phyloP scores from a whole-genome alignment of 2,329 filamentous ascomycete species.

The Dendryphion nanum region DNA sequence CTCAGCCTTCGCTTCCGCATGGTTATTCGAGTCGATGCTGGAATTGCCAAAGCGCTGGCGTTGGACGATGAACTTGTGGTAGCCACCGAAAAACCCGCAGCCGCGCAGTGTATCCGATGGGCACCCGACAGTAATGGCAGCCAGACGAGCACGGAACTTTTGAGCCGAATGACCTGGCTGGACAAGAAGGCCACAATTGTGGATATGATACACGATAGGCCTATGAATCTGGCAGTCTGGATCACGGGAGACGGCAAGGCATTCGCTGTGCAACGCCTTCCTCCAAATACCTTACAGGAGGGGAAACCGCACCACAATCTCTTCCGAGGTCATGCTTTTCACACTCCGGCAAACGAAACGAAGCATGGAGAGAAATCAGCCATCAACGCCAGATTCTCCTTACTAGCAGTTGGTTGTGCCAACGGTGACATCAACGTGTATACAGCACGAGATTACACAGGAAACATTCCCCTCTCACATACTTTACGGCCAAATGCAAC shows the following conservation, averaged over 20 bases:
- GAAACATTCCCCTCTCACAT: conserved; percentile 88
- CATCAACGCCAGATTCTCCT: conserved; percentile 91
- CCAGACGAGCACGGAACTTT: conserved; percentile 86
- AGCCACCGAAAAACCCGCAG: conserved; percentile 84
- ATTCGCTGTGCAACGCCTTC: conserved; percentile 80
- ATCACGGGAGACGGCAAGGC: conserved; percentile 82
- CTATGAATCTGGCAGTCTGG: conserved; percentile 96
- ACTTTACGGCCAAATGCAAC: conserved; percentile 70
- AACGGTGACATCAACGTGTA: conserved; percentile 86
- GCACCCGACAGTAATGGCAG: conserved; percentile 75
- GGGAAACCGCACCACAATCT: conserved; percentile 59
- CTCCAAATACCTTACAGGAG: conserved; percentile 34
- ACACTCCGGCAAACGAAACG: conserved; percentile 61
- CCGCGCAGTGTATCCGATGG: conserved; percentile 97
- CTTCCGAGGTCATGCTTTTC: conserved; percentile 91
- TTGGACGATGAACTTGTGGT: conserved; percentile 92
- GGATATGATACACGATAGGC: conserved; percentile 90
- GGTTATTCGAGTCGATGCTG: conserved; percentile 97
- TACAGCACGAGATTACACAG: conserved; percentile 86
- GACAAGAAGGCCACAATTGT: conserved; percentile 72
- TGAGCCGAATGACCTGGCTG: conserved; percentile 84
- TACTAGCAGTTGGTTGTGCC: conserved; percentile 81
- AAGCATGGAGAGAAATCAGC: conserved; percentile 70
- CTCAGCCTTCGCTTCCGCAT: conserved; percentile 90
- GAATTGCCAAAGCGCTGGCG: conserved; percentile 82